phyloP scores from a whole-genome alignment of 2,329 filamentous ascomycete species.

The Chalaropsis ovoidea region DNA sequence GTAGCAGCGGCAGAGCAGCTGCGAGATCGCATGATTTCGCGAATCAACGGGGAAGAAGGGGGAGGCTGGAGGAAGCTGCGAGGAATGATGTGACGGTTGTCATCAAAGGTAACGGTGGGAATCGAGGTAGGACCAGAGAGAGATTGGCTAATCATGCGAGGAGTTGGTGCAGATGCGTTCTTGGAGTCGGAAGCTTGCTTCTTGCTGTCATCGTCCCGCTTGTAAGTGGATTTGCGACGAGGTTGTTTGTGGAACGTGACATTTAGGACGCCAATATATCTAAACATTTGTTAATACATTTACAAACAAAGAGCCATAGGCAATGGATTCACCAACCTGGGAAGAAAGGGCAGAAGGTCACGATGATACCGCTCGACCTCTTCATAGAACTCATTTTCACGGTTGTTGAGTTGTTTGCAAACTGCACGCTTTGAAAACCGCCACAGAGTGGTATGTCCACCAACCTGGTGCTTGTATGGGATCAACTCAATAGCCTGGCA shows the following conservation, averaged over 20 bases:
- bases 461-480: slow-evolving; percentile 94
- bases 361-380: slow-evolving; percentile 85
- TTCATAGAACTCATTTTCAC: slow-evolving; percentile 98
- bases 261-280: slow-evolving; percentile 94
- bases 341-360: slow-evolving; percentile 80
- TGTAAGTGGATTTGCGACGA: slow-evolving; percentile 51
- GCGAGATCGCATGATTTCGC: slow-evolving; percentile 23
- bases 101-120: slow-evolving; percentile 84
- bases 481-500: slow-evolving; percentile 90
- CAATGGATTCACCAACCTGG: slow-evolving; percentile 49
- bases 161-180: slow-evolving; percentile 9
- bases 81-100: slow-evolving; percentile 88
- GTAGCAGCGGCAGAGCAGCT: slow-evolving; percentile 23
- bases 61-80: slow-evolving; percentile 62
- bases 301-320: background rate
- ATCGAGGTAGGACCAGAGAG: slow-evolving; percentile 56
- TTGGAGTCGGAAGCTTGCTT: slow-evolving; percentile 22
- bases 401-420: slow-evolving; percentile 95
- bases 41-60: slow-evolving; percentile 23
- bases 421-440: slow-evolving; percentile 90
- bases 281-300: slow-evolving; percentile 33
- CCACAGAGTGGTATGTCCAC: slow-evolving; percentile 92
- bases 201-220: slow-evolving; percentile 38
- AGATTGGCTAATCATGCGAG: slow-evolving; percentile 58
- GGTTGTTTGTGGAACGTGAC: slow-evolving; percentile 83